Conservation (phyloP, 1,284 basidiomycete genomes). For the Cutaneotrichosporon cutaneum region DNA sequence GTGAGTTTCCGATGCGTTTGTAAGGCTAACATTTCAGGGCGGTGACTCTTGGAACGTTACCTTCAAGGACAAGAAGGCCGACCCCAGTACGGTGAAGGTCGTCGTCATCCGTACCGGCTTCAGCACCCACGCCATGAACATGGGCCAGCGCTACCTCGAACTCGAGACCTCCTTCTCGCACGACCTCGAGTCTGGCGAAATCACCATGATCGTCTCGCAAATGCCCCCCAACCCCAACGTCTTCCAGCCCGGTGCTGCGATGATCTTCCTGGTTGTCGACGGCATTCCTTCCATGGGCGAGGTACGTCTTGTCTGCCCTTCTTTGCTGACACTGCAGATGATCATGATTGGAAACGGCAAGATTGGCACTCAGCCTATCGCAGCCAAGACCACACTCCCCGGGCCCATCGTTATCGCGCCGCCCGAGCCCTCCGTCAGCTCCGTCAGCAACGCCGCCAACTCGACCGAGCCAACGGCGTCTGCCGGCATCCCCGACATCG, state of each 20-base stretch:
- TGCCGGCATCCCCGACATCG: not conserved
- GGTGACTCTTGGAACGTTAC: conserved; percentile 75
- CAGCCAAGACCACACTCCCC: conserved; percentile 60
- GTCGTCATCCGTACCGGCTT: conserved; percentile 83
- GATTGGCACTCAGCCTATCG: conserved; percentile 66
- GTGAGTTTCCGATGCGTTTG: not conserved
- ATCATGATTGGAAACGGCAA: conserved; percentile 75
- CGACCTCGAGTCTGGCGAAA: conserved; percentile 66
- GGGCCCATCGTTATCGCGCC: conserved; percentile 27
- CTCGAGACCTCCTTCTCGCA: conserved; percentile 79
- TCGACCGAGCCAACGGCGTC: not conserved
- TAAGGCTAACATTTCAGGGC: conserved; percentile 54
- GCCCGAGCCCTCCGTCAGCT: not conserved
- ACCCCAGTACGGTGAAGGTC: conserved; percentile 62
- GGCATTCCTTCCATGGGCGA: conserved; percentile 78
- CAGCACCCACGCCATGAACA: conserved; percentile 85
- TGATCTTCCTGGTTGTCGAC: conserved; percentile 74
- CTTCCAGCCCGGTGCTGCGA: conserved; percentile 79
- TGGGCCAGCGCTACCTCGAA: conserved; percentile 58
- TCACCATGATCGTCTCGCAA: conserved; percentile 74
- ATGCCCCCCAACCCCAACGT: conserved; percentile 78
- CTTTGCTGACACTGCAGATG: conserved; percentile 40
- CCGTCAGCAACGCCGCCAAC: not conserved
- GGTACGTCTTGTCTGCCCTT: not conserved
- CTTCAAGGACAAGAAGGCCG: conserved; percentile 61